Conservation (phyloP, 371 early-diverging fungal species). For the Chytridium lagenaria region DNA sequence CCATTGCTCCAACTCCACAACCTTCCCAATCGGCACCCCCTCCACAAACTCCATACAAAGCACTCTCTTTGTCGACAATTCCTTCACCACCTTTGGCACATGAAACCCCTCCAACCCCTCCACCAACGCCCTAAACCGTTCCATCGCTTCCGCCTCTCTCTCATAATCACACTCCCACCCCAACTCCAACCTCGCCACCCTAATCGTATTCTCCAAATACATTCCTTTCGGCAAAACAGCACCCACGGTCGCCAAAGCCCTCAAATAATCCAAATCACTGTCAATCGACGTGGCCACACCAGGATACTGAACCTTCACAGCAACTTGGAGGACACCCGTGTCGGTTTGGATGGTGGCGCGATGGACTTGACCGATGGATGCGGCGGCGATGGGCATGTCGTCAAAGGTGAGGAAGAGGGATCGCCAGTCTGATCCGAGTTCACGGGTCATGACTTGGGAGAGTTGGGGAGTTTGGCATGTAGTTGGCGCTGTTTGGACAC, state of each 20-base stretch:
- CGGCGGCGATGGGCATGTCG: constrained; percentile 87
- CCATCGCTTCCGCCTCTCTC: constrained; percentile 83
- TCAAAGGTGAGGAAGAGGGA: constrained; percentile 65
- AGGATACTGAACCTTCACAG: constrained; percentile 97
- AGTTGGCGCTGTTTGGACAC: constrained; percentile 96
- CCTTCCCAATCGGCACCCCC: constrained; percentile 76
- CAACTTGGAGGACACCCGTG: constrained; percentile 65
- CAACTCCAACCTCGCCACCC: constrained; percentile 89
- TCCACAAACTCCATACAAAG: constrained; percentile 81
- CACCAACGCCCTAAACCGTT: constrained; percentile 69
- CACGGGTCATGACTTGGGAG: constrained; percentile 71
- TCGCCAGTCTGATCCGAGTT: constrained; percentile 83
- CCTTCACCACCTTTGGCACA: constrained; percentile 77
- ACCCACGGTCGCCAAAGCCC: constrained; percentile 77
- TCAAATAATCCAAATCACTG: constrained; percentile 84
- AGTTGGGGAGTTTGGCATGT: constrained; percentile 91
- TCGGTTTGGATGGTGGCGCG: constrained; percentile 65
- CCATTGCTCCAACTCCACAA: constrained; percentile 66
- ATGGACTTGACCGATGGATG: constrained; percentile 97
- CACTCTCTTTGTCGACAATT: constrained; percentile 74
- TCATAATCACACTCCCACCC: constrained; percentile 93
- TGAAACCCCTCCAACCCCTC: constrained; percentile 54
- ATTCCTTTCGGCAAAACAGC: constrained; percentile 90
- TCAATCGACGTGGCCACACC: constrained; percentile 90
- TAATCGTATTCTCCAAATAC: constrained; percentile 94